Evolutionary conservation across 768 basidiomycete genomes (phyloP).

Genomic region (Pluteus cervinus): DNA sequence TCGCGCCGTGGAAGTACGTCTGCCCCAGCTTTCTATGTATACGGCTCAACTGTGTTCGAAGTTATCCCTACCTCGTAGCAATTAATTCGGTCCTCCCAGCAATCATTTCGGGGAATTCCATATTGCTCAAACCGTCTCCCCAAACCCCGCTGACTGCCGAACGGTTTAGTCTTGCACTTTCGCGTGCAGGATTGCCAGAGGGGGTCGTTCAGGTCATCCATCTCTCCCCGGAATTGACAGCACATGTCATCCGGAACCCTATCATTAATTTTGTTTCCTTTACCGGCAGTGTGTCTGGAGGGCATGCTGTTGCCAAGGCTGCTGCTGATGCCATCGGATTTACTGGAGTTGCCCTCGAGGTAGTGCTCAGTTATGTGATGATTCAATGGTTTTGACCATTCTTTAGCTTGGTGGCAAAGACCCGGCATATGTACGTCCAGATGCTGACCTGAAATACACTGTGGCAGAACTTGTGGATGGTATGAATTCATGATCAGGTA

Average conservation of each 20-base stretch:
- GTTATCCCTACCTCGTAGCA: conserved; percentile 85
- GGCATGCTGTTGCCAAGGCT: conserved; percentile 64
- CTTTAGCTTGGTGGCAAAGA: conserved; percentile 91
- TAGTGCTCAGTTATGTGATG: conserved; percentile 16
- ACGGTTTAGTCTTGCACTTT: conserved; percentile 63
- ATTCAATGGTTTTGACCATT: background rate
- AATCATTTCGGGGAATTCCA: conserved; percentile 83
- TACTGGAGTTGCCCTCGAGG: conserved; percentile 86
- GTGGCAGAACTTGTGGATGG: conserved; percentile 89
- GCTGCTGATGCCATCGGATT: conserved; percentile 65
- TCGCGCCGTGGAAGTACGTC: conserved; percentile 89
- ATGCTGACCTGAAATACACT: conserved; percentile 81
- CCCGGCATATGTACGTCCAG: conserved; percentile 88
- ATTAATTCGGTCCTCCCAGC: conserved; percentile 93
- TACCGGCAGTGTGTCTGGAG: conserved; percentile 80
- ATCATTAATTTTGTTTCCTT: conserved; percentile 81
- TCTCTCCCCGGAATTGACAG: conserved; percentile 56
- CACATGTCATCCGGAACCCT: conserved; percentile 56
- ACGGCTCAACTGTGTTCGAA: conserved; percentile 19
- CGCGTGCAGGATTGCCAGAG: conserved; percentile 72
- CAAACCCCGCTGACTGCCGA: conserved; percentile 91
- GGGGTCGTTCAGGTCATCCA: conserved; percentile 74
- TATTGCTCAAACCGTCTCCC: conserved; percentile 92
- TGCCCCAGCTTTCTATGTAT: background rate
- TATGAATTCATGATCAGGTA: conserved; percentile 19